Evolutionary conservation across 352 stramenopile genomes (phyloP), one percentile per base, ranked within the genome.

Genomic region (Phytophthora hibernalis): DNA sequence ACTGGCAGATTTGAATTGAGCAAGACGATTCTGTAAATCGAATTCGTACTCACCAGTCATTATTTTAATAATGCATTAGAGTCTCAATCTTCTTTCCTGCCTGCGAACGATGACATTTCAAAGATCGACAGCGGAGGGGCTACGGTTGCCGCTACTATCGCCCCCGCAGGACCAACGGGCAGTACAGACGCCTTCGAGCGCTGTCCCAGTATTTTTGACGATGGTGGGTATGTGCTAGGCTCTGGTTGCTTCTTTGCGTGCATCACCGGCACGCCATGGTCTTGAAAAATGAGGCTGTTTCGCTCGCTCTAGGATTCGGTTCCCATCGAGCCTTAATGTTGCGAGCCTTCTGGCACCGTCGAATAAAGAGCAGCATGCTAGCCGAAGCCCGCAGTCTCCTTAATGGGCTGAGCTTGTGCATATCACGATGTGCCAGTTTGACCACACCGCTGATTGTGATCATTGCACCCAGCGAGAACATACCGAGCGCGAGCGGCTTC

Each of bases 391-490:
- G 77, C 24, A 89, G 56, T 24, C 83, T 79, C 33, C 73, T 65
- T 11, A 56, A 38, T 0, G 81, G 80, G 18, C 68, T 77, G 20
- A 93, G 64, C 26, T 73, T 73, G 49, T 90, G 82, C 81, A 90
- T 90, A 21, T 92, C 83, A 10, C 87, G 82, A 31, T 79, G 73
- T 0, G 87, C 85, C 13, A 94, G 69, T 33, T 93, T 64, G 24
- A 86, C 83, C 9, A 95, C 87, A 10, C 87, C 87, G 16, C 75
- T 79, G 4, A 95, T 79, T 11, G 85, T 95, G 38, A 91, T 79
- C n/a, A 59, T 42, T 1, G 88, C 83, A 7, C 87, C 87, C 5
- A 89, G 59, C 40, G 90, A 83, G 43, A 95, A 94, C 79, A 95
- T 92, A 16, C 56, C 62, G 20, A 91, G 68, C 55, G 79, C 59